Evolutionary conservation across 2,329 filamentous ascomycete genomes (phyloP).

Genomic region (Alternaria brassicicola): DNA sequence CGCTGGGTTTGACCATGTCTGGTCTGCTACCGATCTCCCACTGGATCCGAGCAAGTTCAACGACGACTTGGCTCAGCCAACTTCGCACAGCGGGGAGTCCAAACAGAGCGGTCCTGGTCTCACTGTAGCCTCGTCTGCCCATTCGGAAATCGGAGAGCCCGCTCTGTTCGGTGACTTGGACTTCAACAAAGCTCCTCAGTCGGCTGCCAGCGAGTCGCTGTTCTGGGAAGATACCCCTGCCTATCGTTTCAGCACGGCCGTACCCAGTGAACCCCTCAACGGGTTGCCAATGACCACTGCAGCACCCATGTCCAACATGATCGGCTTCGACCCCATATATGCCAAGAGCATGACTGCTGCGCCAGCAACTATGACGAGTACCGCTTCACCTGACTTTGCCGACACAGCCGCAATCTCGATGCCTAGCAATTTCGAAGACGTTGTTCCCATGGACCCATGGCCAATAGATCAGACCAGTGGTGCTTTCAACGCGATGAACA

Average conservation of each 20-base stretch:
- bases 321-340: constrained; percentile 40
- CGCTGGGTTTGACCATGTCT: constrained; percentile 44
- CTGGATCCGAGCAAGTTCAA: constrained; percentile 47
- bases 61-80: constrained; percentile 44
- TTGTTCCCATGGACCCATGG: constrained; percentile 40
- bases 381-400: constrained; percentile 28
- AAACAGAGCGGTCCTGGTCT: constrained; percentile 49
- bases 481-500: constrained; percentile 31
- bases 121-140: constrained; percentile 49
- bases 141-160: constrained; percentile 49
- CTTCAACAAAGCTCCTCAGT: constrained; percentile 38
- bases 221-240: constrained; percentile 49
- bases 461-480: constrained; percentile 36
- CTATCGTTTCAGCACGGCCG: constrained; percentile 38
- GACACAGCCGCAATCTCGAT: constrained; percentile 43
- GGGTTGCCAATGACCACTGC: constrained; percentile 32
- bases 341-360: constrained; percentile 33
- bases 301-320: constrained; percentile 28
- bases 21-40: constrained; percentile 51
- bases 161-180: constrained; percentile 45
- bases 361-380: constrained; percentile 32
- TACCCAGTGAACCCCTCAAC: constrained; percentile 29
- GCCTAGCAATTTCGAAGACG: constrained; percentile 40
- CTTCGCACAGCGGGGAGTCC: constrained; percentile 51
- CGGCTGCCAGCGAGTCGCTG: constrained; percentile 40